These are phyloP conservation scores for Lentinus brumalis DNA, from an alignment of 768 basidiomycete genomes.

Conservation along the genomic window DNA sequence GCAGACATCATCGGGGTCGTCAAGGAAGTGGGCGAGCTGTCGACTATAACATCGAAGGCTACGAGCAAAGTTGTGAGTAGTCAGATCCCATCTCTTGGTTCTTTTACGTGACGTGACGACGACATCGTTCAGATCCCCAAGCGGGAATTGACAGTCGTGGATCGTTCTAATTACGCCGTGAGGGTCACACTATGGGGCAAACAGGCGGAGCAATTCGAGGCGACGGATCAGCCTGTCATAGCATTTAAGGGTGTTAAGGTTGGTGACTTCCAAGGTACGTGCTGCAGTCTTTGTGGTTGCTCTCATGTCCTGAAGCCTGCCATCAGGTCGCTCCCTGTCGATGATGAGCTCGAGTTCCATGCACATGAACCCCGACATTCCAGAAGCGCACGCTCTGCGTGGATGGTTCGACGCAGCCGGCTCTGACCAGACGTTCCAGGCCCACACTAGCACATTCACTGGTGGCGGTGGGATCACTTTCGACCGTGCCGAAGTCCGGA, in stretches of 20 bases:
- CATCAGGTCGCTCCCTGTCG: conserved; percentile 76
- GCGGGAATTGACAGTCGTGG: conserved; percentile 87
- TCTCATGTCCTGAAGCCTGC: background rate
- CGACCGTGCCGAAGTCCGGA: conserved; percentile 72
- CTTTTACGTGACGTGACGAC: background rate
- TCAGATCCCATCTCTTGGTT: background rate
- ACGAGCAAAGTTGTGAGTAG: conserved; percentile 57
- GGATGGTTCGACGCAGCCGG: conserved; percentile 92
- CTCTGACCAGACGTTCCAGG: conserved; percentile 61
- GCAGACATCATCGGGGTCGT: conserved; percentile 88
- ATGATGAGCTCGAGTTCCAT: conserved; percentile 81
- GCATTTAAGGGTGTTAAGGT: conserved; percentile 96
- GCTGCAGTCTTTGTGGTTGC: background rate
- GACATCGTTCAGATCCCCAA: conserved; percentile 64
- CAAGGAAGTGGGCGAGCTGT: conserved; percentile 70
- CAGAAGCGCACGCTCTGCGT: conserved; percentile 80
- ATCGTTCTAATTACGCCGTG: conserved; percentile 75
- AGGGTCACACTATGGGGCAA: conserved; percentile 95
- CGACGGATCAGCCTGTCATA: conserved; percentile 65
- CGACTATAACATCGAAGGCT: conserved; percentile 75
- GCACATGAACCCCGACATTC: conserved; percentile 88
- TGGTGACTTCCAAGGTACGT: conserved; percentile 81
- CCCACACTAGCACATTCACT: conserved; percentile 54
- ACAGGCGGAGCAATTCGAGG: conserved; percentile 81
- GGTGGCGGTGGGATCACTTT: conserved; percentile 49